Evolutionary conservation across 306 rosid species (phyloP).

Genomic region (Styphnolobium japonicum): DNA sequence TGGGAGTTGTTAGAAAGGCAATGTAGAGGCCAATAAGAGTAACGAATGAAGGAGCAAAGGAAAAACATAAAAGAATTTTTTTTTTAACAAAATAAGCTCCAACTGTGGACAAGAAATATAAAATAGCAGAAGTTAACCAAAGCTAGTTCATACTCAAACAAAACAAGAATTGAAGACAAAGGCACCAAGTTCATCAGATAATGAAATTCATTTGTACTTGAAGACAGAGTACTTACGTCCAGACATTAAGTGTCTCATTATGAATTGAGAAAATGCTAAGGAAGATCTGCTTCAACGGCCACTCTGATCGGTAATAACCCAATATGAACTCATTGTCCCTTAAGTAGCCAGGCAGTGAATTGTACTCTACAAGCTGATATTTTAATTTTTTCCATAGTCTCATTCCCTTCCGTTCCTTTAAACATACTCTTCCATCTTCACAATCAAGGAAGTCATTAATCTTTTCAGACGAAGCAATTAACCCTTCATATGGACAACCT

Average conservation of each 20-base stretch:
- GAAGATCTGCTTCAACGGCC: constrained; percentile 62
- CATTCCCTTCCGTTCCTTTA: constrained; percentile 33
- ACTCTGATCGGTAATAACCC: constrained; percentile 54
- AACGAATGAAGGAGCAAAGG: not conserved
- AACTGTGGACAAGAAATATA: not conserved
- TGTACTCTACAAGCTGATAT: constrained; percentile 56
- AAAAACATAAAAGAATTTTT: not conserved
- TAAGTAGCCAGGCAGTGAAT: constrained; percentile 49
- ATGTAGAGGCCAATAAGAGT: not conserved
- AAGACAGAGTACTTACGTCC: constrained; percentile 55
- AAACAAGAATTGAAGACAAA: not conserved
- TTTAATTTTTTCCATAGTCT: constrained; percentile 39
- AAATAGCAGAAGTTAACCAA: not conserved
- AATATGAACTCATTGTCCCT: constrained; percentile 65
- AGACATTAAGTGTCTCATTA: constrained; percentile 67
- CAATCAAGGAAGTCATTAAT: not conserved
- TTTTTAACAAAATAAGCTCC: not conserved
- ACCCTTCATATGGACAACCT: constrained; percentile 18
- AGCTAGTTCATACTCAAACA: not conserved
- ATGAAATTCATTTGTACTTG: not conserved
- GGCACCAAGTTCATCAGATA: not conserved
- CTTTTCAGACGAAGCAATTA: not conserved
- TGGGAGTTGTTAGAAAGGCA: too few species aligned
- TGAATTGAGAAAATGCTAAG: constrained; percentile 65
- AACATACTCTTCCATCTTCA: constrained; percentile 26